Conservation (phyloP, 495 filamentous ascomycete genomes). For the Hyphodiscus hymeniophilus region DNA sequence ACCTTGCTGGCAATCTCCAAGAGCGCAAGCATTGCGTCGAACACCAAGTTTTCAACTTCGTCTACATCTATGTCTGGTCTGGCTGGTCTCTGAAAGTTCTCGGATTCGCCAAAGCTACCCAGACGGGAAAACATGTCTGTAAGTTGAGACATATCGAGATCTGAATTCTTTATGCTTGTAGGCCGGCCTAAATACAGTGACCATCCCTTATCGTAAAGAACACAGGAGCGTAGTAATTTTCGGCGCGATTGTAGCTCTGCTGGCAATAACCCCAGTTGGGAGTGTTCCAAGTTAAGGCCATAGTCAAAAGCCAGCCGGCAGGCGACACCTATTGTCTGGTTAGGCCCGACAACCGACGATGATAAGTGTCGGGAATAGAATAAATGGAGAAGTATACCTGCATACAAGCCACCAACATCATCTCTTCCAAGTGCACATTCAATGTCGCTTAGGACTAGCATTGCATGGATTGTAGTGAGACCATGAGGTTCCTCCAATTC, state of each 20-base stretch:
- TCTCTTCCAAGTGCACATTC: conserved; percentile 44
- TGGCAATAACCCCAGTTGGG: conserved; percentile 27
- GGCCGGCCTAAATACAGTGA: conserved; percentile 42
- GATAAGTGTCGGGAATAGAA: no score
- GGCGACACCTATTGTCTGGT: conserved; percentile 29
- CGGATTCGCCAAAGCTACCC: no score
- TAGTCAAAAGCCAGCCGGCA: conserved; percentile 42
- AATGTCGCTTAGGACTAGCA: conserved; percentile 43
- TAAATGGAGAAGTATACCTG: conserved; percentile 22
- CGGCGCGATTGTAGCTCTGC: conserved; percentile 34
- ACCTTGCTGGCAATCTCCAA: no score
- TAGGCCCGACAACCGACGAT: conserved; percentile 8
- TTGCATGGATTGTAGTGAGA: conserved; percentile 39
- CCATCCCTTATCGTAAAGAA: conserved; percentile 44
- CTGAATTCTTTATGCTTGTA: conserved; percentile 40
- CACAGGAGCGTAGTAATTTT: conserved; percentile 39
- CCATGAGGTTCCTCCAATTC: conserved; percentile 43
- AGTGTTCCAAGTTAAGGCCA: conserved; percentile 37
- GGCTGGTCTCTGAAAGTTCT: no score
- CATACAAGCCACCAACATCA: conserved; percentile 44
- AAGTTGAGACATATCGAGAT: conserved; percentile 37
- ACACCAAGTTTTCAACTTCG: no score
- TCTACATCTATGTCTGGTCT: no score
- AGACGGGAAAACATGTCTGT: conserved; percentile 30
- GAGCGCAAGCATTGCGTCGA: no score